Percentiles rank a stretch among this genome's conserved stretches.
Evolutionary conservation across 768 basidiomycete genomes (phyloP).

Genomic region (Suillus alpinus): DNA sequence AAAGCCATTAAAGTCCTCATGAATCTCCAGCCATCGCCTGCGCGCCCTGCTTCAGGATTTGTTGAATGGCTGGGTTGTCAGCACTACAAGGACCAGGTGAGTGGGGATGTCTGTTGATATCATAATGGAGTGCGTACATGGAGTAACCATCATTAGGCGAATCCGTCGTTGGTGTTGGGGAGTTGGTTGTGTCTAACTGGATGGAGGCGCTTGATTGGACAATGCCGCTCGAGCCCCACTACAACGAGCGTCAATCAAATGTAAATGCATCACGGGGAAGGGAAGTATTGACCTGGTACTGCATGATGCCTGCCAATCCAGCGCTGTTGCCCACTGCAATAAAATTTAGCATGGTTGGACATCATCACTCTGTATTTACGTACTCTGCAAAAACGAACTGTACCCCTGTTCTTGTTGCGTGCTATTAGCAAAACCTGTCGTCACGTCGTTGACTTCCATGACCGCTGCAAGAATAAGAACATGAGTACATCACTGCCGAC

Average conservation of each 20-base stretch:
- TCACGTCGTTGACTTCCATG: constrained; percentile 19
- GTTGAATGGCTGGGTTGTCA: background rate
- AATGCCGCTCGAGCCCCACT: constrained; percentile 55
- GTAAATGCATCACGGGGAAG: too few relatives aligned
- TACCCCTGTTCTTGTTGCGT: constrained; percentile 55
- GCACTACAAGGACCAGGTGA: background rate
- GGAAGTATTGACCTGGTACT: constrained; percentile 22
- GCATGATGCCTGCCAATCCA: constrained; percentile 29
- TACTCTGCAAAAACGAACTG: constrained; percentile 49
- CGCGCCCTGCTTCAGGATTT: background rate
- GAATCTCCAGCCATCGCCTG: background rate
- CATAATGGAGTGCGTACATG: constrained; percentile 19
- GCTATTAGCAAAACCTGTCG: constrained; percentile 50
- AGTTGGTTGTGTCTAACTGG: constrained; percentile 28
- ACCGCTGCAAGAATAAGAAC: constrained; percentile 12
- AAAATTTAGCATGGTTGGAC: background rate
- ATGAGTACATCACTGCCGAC: constrained; percentile 1
- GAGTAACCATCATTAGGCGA: constrained; percentile 69
- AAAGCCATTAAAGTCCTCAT: background rate
- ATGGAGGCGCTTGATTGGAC: constrained; percentile 45
- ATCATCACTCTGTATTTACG: constrained; percentile 5
- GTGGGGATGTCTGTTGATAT: background rate
- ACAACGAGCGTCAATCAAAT: background rate
- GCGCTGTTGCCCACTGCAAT: constrained; percentile 37
- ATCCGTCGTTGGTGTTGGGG: constrained; percentile 22